phyloP scores from a whole-genome alignment of 108 stramenopile species.

The Fistulifera pelliculosa region DNA sequence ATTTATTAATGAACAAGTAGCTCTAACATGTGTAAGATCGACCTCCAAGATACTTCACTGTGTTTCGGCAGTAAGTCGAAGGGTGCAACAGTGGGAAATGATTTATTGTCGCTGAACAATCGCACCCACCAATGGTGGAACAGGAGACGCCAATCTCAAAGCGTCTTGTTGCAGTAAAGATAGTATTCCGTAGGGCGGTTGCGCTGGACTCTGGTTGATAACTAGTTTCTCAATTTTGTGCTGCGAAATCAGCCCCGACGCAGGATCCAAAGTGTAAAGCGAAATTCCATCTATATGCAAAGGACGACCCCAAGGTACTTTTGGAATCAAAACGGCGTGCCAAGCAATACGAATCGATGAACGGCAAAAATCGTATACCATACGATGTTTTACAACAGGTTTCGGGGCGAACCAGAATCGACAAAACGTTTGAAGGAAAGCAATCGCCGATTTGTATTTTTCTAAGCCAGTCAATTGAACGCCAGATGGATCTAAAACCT shows the following conservation, averaged over 20 bases:
- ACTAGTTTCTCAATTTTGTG: constrained; percentile 67
- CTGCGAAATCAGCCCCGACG: constrained; percentile 57
- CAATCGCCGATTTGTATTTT: constrained; percentile 51
- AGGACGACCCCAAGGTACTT: constrained; percentile 38
- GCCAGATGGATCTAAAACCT: constrained; percentile 47
- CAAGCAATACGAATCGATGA: constrained; percentile 66
- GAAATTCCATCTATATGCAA: constrained; percentile 70
- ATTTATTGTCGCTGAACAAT: too few relatives aligned
- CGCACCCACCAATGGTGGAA: too few relatives aligned
- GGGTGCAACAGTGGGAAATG: too few relatives aligned
- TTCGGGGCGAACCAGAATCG: constrained; percentile 45
- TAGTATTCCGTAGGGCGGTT: constrained; percentile 58
- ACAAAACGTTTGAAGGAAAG: constrained; percentile 38
- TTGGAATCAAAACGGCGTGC: constrained; percentile 60
- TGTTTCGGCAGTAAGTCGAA: too few relatives aligned
- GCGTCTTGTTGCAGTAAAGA: constrained; percentile 27
- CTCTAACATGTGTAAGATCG: too few relatives aligned
- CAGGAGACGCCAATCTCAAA: not conserved
- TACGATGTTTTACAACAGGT: constrained; percentile 51
- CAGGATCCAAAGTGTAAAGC: constrained; percentile 52
- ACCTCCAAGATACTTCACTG: too few relatives aligned
- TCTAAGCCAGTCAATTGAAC: constrained; percentile 52
- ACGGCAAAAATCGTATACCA: constrained; percentile 75
- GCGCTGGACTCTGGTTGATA: constrained; percentile 54
- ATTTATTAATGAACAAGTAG: too few relatives aligned